These are phyloP conservation scores for Lachnellula suecica DNA, from an alignment of 2,329 filamentous ascomycete genomes.

Conservation along the genomic window DNA sequence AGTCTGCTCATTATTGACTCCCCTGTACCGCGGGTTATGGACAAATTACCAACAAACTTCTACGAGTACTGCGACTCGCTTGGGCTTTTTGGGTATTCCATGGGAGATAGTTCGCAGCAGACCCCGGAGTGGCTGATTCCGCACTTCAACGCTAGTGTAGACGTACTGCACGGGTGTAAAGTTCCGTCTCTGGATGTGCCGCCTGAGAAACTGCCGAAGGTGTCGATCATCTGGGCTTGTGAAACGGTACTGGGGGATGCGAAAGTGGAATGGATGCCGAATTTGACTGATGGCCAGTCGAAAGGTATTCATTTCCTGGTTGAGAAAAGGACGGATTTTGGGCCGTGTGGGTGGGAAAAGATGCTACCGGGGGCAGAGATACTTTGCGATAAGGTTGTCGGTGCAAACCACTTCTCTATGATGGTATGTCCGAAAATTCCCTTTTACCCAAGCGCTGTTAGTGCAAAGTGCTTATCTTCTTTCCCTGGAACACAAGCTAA, in stretches of 20 bases:
- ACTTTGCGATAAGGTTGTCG: not conserved
- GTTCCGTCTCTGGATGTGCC: constrained; percentile 23
- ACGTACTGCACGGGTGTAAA: constrained; percentile 44
- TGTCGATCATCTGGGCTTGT: constrained; percentile 4
- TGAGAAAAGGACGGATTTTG: constrained; percentile 9
- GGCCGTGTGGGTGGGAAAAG: constrained; percentile 5
- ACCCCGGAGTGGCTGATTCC: constrained; percentile 47
- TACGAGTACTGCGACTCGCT: constrained; percentile 48
- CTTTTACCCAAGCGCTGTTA: not conserved
- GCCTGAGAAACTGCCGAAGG: not conserved
- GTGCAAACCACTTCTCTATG: constrained; percentile 14
- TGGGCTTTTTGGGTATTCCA: constrained; percentile 39
- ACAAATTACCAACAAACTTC: constrained; percentile 46
- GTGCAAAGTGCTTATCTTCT: not conserved
- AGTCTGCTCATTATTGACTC: constrained; percentile 43
- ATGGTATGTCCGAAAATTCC: not conserved
- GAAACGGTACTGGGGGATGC: constrained; percentile 1
- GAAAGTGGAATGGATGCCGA: not conserved
- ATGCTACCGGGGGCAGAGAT: not conserved
- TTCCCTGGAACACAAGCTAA: not conserved
- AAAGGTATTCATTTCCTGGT: constrained; percentile 1
- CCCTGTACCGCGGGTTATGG: constrained; percentile 42
- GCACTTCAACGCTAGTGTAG: constrained; percentile 50
- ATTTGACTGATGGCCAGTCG: not conserved
- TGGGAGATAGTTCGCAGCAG: constrained; percentile 8